Evolutionary conservation across 352 stramenopile genomes (phyloP).

Genomic region (Globisporangium sylvaticum): DNA sequence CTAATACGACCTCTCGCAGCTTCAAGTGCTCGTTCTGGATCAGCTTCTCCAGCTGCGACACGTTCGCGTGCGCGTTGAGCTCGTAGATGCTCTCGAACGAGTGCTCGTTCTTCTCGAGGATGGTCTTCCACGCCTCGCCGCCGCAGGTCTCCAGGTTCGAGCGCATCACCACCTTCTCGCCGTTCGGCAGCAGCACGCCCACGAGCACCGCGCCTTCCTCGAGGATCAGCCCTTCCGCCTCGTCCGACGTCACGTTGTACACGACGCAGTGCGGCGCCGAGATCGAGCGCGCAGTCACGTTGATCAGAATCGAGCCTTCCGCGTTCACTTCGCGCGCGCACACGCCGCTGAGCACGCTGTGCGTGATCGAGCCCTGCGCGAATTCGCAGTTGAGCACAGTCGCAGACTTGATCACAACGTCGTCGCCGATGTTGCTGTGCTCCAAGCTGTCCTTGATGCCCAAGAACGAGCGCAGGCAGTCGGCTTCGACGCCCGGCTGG

Average conservation of each 20-base stretch:
- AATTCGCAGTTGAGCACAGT: slow-evolving; percentile 85
- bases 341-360: slow-evolving; percentile 90
- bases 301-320: slow-evolving; percentile 96
- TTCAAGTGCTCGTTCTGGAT: slow-evolving; percentile 80
- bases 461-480: slow-evolving; percentile 76
- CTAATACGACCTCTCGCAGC: slow-evolving; percentile 72
- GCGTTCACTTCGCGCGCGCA: slow-evolving; percentile 87
- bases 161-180: slow-evolving; percentile 91
- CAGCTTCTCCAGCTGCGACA: slow-evolving; percentile 82
- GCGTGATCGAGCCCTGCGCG: slow-evolving; percentile 52
- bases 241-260: slow-evolving; percentile 96
- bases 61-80: slow-evolving; percentile 88
- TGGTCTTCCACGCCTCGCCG: slow-evolving; percentile 92
- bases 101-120: slow-evolving; percentile 89
- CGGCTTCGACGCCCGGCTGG: slow-evolving; percentile 73
- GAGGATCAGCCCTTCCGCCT: slow-evolving; percentile 87
- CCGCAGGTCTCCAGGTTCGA: slow-evolving; percentile 92
- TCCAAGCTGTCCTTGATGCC: slow-evolving; percentile 73
- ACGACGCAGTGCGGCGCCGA: slow-evolving; percentile 92
- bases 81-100: slow-evolving; percentile 96
- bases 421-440: slow-evolving; percentile 68
- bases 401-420: slow-evolving; percentile 52
- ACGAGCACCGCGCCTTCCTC: slow-evolving; percentile 93
- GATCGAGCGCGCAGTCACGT: slow-evolving; percentile 96
- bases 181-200: slow-evolving; percentile 89